Evolutionary conservation across 306 rosid genomes (phyloP).

Genomic region (Lathyrus sativus): DNA sequence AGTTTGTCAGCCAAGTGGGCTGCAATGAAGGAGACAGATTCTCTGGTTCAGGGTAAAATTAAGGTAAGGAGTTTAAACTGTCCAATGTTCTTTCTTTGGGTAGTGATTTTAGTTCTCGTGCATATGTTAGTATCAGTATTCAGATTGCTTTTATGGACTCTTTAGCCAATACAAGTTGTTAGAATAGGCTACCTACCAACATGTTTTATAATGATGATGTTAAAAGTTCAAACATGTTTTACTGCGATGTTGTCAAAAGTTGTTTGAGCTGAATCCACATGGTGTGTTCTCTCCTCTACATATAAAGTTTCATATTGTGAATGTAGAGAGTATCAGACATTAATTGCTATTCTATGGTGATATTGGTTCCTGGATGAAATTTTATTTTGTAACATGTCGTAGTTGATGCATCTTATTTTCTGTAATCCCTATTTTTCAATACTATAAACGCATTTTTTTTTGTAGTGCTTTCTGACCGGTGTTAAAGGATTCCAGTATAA

Average conservation of each 20-base stretch:
- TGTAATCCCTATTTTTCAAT: slow-evolving; percentile 31
- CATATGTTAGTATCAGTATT: slow-evolving; percentile 9
- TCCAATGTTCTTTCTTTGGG: slow-evolving; percentile 29
- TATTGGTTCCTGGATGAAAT: slow-evolving; percentile 5
- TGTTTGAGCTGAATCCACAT: slow-evolving; percentile 16
- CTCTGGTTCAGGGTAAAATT: slow-evolving; percentile 66
- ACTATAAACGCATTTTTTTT: slow-evolving; percentile 31
- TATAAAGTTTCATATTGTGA: slow-evolving; percentile 17
- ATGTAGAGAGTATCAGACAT: slow-evolving; percentile 23
- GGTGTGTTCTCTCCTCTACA: slow-evolving; percentile 1
- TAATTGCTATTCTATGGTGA: background rate
- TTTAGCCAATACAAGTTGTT: slow-evolving; percentile 11
- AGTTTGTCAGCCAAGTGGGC: slow-evolving; percentile 86
- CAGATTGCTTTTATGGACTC: slow-evolving; percentile 10
- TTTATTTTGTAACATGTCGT: slow-evolving; percentile 16
- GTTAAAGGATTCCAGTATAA: slow-evolving; percentile 82
- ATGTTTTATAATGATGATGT: slow-evolving; percentile 9
- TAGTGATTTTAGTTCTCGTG: slow-evolving; percentile 17
- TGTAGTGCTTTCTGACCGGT: slow-evolving; percentile 88
- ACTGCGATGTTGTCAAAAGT: slow-evolving; percentile 18
- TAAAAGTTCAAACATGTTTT: slow-evolving; percentile 25
- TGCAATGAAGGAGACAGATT: slow-evolving; percentile 51
- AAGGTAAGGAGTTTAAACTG: slow-evolving; percentile 62
- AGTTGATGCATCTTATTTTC: slow-evolving; percentile 14
- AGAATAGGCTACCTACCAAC: slow-evolving; percentile 18